phyloP scores from a whole-genome alignment of 164 flowering plant genomes.

The Sedum album region DNA sequence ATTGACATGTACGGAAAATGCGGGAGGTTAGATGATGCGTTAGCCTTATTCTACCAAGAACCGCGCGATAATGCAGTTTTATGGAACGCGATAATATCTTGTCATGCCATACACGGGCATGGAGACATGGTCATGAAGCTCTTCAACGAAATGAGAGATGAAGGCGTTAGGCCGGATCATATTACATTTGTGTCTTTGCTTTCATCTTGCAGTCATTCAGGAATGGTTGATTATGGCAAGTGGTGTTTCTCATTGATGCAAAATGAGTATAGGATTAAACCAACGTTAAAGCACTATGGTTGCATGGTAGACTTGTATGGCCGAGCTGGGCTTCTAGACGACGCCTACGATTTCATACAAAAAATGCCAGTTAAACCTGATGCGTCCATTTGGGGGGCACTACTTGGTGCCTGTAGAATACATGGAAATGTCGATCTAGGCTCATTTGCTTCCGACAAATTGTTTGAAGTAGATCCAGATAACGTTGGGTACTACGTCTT shows the following conservation, averaged over 20 bases:
- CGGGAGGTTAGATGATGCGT: conserved; percentile 48
- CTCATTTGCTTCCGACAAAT: conserved; percentile 32
- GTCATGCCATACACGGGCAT: conserved; percentile 52
- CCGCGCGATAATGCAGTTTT: conserved; percentile 34
- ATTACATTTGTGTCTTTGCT: conserved; percentile 49
- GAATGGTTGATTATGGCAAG: conserved; percentile 46
- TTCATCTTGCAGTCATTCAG: conserved; percentile 67
- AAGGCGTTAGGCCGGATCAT: conserved; percentile 45
- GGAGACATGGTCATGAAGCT: conserved; percentile 38
- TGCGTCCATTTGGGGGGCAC: conserved; percentile 63
- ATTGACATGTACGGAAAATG: conserved; percentile 67
- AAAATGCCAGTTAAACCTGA: conserved; percentile 53
- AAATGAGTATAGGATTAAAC: conserved; percentile 32
- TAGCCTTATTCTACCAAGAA: conserved; percentile 32
- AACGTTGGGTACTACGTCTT: conserved; percentile 69
- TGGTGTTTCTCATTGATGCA: conserved; percentile 40
- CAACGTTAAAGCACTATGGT: conserved; percentile 52
- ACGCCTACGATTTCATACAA: conserved; percentile 39
- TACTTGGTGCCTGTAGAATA: conserved; percentile 53
- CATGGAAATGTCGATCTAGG: conserved; percentile 56
- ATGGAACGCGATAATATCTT: conserved; percentile 64
- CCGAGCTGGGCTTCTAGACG: conserved; percentile 47
- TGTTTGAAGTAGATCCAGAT: conserved; percentile 46
- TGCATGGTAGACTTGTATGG: conserved; percentile 72
- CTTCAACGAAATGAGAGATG: conserved; percentile 38